Percentiles rank a stretch among this genome's conserved stretches.
These are phyloP conservation scores for Solanum medicagineum DNA, from an alignment of 257 asterid genomes.

Conservation along the genomic window DNA sequence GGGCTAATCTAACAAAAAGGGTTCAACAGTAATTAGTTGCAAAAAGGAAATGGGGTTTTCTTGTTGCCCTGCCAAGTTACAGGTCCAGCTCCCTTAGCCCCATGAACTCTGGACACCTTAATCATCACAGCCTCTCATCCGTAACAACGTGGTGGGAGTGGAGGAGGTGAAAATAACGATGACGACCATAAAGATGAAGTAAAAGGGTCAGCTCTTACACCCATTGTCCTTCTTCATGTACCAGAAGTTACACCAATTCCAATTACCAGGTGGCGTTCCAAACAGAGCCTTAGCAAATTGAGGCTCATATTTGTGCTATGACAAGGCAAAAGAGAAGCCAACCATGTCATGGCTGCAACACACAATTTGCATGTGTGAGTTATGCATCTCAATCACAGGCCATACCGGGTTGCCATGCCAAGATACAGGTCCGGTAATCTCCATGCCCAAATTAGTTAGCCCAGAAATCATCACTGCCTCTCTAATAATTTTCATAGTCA, in stretches of 20 bases:
- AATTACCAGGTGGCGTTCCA: background rate
- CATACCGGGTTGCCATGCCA: slow-evolving; percentile 22
- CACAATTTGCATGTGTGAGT: background rate
- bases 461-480: background rate
- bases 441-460: background rate
- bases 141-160: background rate
- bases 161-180: background rate
- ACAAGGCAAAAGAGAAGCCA: background rate
- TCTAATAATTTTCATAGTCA: background rate
- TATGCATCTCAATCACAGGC: background rate
- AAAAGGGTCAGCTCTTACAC: background rate
- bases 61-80: slow-evolving; percentile 7
- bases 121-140: slow-evolving; percentile 1
- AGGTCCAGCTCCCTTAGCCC: background rate
- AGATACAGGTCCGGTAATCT: slow-evolving; percentile 17
- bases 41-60: no score
- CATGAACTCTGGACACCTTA: background rate
- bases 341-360: slow-evolving; percentile 15
- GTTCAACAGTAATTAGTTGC: background rate
- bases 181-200: background rate
- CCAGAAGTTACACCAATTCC: background rate
- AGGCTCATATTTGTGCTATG: background rate
- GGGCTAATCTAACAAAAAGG: background rate
- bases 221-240: background rate
- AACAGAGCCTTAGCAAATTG: background rate